A percentile compares a stretch with the other conserved stretches of the same genome.
Evolutionary conservation across 345 rosid genomes (phyloP).

Genomic region (Nephelium lappaceum): DNA sequence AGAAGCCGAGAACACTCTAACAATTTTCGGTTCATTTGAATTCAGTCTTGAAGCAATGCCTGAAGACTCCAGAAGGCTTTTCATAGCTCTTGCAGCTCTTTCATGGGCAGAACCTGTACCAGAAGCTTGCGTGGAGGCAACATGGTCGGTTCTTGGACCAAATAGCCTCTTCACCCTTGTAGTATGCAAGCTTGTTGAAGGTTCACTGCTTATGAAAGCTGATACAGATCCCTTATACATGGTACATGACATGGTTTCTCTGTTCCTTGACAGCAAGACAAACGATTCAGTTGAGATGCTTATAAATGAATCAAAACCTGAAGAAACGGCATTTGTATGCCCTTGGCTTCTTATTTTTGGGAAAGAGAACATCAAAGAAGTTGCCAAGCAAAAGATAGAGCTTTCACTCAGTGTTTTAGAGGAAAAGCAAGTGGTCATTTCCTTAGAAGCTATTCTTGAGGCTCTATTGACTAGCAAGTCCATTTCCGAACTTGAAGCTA

Average conservation of each 20-base stretch:
- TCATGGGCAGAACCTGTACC: slow-evolving; percentile 40
- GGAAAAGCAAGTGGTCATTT: slow-evolving; percentile 21
- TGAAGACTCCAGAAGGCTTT: slow-evolving; percentile 30
- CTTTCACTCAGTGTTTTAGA: slow-evolving; percentile 7
- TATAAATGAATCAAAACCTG: slow-evolving; percentile 15
- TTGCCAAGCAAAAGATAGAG: slow-evolving; percentile 25
- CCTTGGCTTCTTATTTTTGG: slow-evolving; percentile 39
- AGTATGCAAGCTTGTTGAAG: slow-evolving; percentile 39
- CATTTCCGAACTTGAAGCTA: slow-evolving; percentile 37
- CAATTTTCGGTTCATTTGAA: slow-evolving; percentile 37
- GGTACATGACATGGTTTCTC: slow-evolving; percentile 40
- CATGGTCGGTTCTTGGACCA: slow-evolving; percentile 34
- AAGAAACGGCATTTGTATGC: slow-evolving; percentile 28
- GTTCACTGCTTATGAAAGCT: slow-evolving; percentile 37
- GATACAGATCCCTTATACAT: slow-evolving; percentile 33
- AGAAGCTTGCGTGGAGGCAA: slow-evolving; percentile 38
- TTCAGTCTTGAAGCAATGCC: slow-evolving; percentile 48
- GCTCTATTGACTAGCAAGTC: slow-evolving; percentile 40
- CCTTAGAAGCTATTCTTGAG: slow-evolving; percentile 33
- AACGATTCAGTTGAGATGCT: slow-evolving; percentile 28
- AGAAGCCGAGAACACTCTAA: slow-evolving; percentile 37
- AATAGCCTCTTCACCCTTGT: slow-evolving; percentile 37
- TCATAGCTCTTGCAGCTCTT: slow-evolving; percentile 33
- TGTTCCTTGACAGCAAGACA: slow-evolving; percentile 40
- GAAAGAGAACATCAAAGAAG: slow-evolving; percentile 22